Base-by-base conservation (phyloP, 1,284 basidiomycete species). In the Rhodotorula sp. region DNA sequence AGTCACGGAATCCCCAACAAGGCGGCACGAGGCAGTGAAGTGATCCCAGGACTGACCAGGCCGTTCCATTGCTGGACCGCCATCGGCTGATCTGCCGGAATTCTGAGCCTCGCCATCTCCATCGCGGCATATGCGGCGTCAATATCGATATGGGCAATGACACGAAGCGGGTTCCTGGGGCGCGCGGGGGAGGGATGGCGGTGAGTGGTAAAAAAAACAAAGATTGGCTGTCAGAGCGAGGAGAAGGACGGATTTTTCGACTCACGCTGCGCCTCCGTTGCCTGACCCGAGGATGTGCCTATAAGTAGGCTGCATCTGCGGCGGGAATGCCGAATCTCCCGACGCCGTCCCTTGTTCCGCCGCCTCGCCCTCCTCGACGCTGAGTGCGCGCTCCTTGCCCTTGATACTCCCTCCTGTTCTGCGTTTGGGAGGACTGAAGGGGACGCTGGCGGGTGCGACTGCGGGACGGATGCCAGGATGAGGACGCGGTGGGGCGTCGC, bases 61-160 rank as follows among this genome's bases (percentile, higher is more conserved):
- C 83, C 82, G 63, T 91, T 87, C 96, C 96, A 99, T 79, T 99
- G 90, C 86, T 81, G 90, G 90, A 81, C 97, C 93, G 81, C 94
- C 97, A 37, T 91, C 87, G 57, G 79, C 73, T 63, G 77, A 74
- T 56, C 77, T 22, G 59, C 30, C 18, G 69, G 60, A 3, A 60
- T 58, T n/a, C 57, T 44, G 49, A 68, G 58, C 4, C 65, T 45
- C 4, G 33, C 54, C 65, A 65, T 71, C 54, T 71, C 63, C 64
- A 67, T 66, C 3, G 57, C 60, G 53, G 76, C 72, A 44, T 70
- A 70, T 5, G 75, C 76, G 4, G 93, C 93, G 81, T 96, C 94
- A 77, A 90, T 91, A 78, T 62, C 95, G 80, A 93, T 94, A 60
- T 97, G 89, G 0, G 92, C 93, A 51, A 98, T 85, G 10, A 84